A percentile compares a stretch with the other conserved stretches of the same genome.
phyloP scores from a whole-genome alignment of 2,329 filamentous ascomycete species.

The Chaetomium sp. region DNA sequence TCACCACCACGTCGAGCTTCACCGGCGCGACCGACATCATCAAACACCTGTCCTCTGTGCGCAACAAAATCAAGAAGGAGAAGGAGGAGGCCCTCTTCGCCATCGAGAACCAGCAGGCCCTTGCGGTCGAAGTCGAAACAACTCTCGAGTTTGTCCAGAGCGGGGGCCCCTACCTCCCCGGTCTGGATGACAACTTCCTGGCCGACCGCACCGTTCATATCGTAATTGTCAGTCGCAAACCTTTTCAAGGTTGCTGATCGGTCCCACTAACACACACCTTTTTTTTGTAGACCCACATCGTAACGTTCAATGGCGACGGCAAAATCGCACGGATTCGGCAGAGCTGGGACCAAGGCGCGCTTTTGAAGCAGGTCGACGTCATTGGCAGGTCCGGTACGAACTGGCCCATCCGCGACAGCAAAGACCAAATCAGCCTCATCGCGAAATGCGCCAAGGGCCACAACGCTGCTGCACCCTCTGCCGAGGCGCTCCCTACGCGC shows the following conservation, averaged over 20 bases:
- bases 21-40: conserved; percentile 73
- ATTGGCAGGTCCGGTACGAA: conserved; percentile 89
- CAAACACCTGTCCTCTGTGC: conserved; percentile 74
- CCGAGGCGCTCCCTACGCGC: conserved; percentile 46
- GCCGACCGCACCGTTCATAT: conserved; percentile 78
- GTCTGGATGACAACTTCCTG: conserved; percentile 92
- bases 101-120: conserved; percentile 69
- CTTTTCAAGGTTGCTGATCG: conserved; percentile 11
- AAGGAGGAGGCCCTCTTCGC: conserved; percentile 73
- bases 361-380: conserved; percentile 90
- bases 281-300: conserved; percentile 72
- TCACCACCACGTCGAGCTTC: conserved; percentile 81
- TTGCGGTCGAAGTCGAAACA: conserved; percentile 80
- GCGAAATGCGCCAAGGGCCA: conserved; percentile 58
- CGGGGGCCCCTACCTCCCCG: conserved; percentile 84
- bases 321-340: conserved; percentile 87
- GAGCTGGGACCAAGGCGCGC: conserved; percentile 91
- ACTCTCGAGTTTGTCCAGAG: conserved; percentile 77
- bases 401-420: conserved; percentile 90
- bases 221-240: conserved; percentile 68
- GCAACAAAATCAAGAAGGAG: conserved; percentile 79
- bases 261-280: conserved; percentile 43
- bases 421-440: conserved; percentile 80
- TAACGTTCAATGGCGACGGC: conserved; percentile 73
- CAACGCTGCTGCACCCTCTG: conserved; percentile 35